phyloP scores from a whole-genome alignment of 2,329 filamentous ascomycete genomes.

The Fusarium sp. region DNA sequence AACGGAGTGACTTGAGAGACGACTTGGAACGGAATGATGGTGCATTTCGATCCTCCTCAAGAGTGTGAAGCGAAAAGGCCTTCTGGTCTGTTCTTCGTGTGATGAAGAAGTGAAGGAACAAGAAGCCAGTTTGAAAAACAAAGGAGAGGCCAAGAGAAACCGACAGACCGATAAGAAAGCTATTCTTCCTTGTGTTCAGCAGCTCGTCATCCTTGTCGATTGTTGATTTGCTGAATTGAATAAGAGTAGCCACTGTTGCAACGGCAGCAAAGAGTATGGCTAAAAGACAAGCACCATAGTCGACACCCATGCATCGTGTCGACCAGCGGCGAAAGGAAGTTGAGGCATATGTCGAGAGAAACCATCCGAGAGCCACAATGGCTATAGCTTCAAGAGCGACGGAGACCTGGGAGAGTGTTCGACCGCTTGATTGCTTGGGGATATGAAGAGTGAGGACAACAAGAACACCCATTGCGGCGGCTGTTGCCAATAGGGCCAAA shows the following conservation, averaged over 20 bases:
- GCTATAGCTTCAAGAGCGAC: constrained; percentile 46
- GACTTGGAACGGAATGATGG: constrained; percentile 42
- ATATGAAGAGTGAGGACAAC: constrained; percentile 36
- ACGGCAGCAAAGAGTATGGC: constrained; percentile 58
- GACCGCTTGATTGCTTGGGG: constrained; percentile 38
- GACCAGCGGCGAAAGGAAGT: constrained; percentile 41
- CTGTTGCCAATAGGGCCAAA: constrained; percentile 38
- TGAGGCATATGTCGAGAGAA: constrained; percentile 50
- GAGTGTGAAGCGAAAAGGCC: constrained; percentile 37
- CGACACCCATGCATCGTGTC: constrained; percentile 38
- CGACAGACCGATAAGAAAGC: constrained; percentile 58
- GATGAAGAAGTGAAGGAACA: constrained; percentile 57
- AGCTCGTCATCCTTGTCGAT: constrained; percentile 24
- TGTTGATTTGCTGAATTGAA: constrained; percentile 50
- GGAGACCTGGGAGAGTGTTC: constrained; percentile 43
- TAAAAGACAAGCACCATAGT: constrained; percentile 50
- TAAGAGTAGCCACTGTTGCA: constrained; percentile 58
- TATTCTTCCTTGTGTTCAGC: constrained; percentile 34
- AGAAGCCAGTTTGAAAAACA: constrained; percentile 60
- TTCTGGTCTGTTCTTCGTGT: constrained; percentile 45
- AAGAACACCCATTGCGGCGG: constrained; percentile 36
- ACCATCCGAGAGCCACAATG: constrained; percentile 43
- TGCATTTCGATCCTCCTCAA: constrained; percentile 39
- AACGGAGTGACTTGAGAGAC: constrained; percentile 63
- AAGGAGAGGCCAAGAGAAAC: constrained; percentile 59